These are phyloP conservation scores for Pseudotulostoma volvatum DNA, from an alignment of 495 filamentous ascomycete genomes.

Conservation along the genomic window DNA sequence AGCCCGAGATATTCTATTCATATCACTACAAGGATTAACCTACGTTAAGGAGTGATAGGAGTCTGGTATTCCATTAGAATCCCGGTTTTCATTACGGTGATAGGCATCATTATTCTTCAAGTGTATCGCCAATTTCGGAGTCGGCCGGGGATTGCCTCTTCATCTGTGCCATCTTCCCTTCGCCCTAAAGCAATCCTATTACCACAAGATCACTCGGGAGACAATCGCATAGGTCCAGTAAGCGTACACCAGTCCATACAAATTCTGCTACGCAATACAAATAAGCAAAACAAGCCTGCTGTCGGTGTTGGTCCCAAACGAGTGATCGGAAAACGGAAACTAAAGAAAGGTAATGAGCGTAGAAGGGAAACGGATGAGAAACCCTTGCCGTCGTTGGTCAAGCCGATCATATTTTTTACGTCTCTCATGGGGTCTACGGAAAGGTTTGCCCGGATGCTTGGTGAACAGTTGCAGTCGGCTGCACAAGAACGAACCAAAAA, in stretches of 20 bases:
- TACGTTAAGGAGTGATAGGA: conserved; percentile 15
- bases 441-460: conserved; percentile 41
- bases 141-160: conserved; percentile 15
- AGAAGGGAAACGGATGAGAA: conserved; percentile 7
- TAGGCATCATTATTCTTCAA: conserved; percentile 13
- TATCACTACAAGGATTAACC: background rate
- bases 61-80: conserved; percentile 28
- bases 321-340: conserved; percentile 23
- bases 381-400: conserved; percentile 30
- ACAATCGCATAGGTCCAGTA: background rate
- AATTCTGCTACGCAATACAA: background rate
- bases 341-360: conserved; percentile 13
- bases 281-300: background rate
- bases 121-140: conserved; percentile 13
- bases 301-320: conserved; percentile 26
- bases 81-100: conserved; percentile 17
- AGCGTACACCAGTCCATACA: conserved; percentile 1
- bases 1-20: background rate
- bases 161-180: conserved; percentile 22
- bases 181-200: conserved; percentile 10
- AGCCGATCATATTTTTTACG: conserved; percentile 73
- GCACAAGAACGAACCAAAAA: conserved; percentile 15
- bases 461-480: conserved; percentile 30
- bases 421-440: conserved; percentile 72
- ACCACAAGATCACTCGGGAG: conserved; percentile 14